These are phyloP conservation scores for Botryosphaeria dothidea DNA, from an alignment of 2,329 filamentous ascomycete genomes.

Conservation along the genomic window DNA sequence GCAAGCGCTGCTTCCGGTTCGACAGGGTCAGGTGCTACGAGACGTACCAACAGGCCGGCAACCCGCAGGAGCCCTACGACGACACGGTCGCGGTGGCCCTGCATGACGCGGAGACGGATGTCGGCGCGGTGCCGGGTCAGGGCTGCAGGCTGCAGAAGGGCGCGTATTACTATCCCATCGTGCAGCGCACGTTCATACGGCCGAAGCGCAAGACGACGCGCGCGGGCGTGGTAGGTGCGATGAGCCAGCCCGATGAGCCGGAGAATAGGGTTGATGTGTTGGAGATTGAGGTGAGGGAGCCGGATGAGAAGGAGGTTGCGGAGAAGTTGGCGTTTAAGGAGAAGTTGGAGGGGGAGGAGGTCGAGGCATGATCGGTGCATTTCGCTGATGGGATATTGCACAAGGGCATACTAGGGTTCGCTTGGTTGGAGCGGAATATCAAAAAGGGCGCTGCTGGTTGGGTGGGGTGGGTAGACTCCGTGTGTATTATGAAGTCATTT, in stretches of 20 bases:
- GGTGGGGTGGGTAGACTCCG: too few species aligned
- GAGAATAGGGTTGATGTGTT: slow-evolving; percentile 54
- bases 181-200: slow-evolving; percentile 56
- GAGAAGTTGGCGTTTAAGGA: slow-evolving; percentile 6
- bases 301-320: slow-evolving; percentile 50
- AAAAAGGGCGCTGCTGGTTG: too few species aligned
- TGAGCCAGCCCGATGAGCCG: slow-evolving; percentile 40
- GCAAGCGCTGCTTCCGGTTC: slow-evolving; percentile 51
- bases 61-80: slow-evolving; percentile 54
- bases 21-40: slow-evolving; percentile 63
- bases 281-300: slow-evolving; percentile 53
- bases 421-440: too few species aligned
- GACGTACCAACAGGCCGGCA: slow-evolving; percentile 55
- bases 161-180: slow-evolving; percentile 64
- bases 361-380: neutral
- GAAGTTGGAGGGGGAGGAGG: slow-evolving; percentile 15
- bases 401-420: too few species aligned
- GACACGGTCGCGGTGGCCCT: slow-evolving; percentile 59
- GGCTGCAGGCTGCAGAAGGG: slow-evolving; percentile 46
- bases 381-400: too few species aligned
- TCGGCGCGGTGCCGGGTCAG: slow-evolving; percentile 17
- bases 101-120: slow-evolving; percentile 50
- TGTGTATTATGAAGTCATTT: too few species aligned
- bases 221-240: slow-evolving; percentile 39
- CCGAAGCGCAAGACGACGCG: slow-evolving; percentile 49